A percentile compares a stretch with the other conserved stretches of the same genome.
Evolutionary conservation across 495 filamentous ascomycete species (phyloP).

Genomic region (Lophiotrema nucula): DNA sequence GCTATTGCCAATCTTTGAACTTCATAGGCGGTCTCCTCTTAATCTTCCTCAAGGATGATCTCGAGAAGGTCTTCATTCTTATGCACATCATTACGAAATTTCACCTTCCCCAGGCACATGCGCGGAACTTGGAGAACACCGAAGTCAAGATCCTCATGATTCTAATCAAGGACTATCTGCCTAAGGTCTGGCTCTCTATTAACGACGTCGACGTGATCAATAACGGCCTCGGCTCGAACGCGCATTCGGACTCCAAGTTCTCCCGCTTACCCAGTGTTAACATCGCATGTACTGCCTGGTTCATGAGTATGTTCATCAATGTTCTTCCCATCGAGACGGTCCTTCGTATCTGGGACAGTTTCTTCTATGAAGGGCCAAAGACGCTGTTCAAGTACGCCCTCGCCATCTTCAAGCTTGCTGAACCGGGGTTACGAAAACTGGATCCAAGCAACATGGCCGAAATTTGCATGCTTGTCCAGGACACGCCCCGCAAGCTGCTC

Average conservation of each 20-base stretch:
- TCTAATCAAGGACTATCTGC: slow-evolving; percentile 76
- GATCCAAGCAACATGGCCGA: slow-evolving; percentile 71
- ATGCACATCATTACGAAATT: slow-evolving; percentile 85
- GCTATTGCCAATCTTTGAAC: slow-evolving; percentile 96
- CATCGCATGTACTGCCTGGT: slow-evolving; percentile 93
- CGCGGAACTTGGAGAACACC: slow-evolving; percentile 85
- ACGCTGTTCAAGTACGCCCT: slow-evolving; percentile 93
- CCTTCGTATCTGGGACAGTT: slow-evolving; percentile 89
- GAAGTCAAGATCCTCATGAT: slow-evolving; percentile 94
- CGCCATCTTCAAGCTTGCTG: slow-evolving; percentile 88
- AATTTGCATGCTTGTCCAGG: slow-evolving; percentile 91
- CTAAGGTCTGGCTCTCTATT: slow-evolving; percentile 84
- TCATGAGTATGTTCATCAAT: slow-evolving; percentile 95
- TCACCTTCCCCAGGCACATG: slow-evolving; percentile 90
- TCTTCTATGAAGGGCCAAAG: slow-evolving; percentile 94
- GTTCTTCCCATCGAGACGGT: slow-evolving; percentile 87
- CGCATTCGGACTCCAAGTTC: slow-evolving; percentile 21
- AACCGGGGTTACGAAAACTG: slow-evolving; percentile 74
- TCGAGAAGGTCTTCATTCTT: slow-evolving; percentile 94
- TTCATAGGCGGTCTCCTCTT: slow-evolving; percentile 96
- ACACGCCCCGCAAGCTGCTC: slow-evolving; percentile 75
- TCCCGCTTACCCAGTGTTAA: slow-evolving; percentile 82
- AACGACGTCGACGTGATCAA: slow-evolving; percentile 65
- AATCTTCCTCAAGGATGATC: slow-evolving; percentile 71
- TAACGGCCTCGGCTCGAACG: slow-evolving; percentile 29